A percentile compares a stretch with the other conserved stretches of the same genome.
phyloP scores from a whole-genome alignment of 371 early-diverging fungal species.

The Mucor ambiguus region DNA sequence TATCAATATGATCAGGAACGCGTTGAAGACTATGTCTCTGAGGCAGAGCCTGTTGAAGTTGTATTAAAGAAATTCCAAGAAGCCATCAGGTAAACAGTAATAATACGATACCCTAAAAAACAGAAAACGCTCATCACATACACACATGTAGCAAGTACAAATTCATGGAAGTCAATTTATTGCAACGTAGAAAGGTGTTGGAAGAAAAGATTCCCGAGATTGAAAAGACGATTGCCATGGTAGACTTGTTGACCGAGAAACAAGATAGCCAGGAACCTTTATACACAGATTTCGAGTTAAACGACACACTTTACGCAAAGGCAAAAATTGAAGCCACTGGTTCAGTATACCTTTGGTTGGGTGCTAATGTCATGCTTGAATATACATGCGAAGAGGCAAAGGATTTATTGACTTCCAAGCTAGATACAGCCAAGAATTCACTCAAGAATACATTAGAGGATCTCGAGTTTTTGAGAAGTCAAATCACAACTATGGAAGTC shows the following conservation, averaged over 20 bases:
- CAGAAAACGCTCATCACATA: neutral
- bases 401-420: constrained; percentile 77
- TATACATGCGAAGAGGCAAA: constrained; percentile 91
- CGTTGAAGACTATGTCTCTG: constrained; percentile 85
- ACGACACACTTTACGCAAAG: constrained; percentile 91
- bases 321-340: constrained; percentile 79
- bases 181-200: constrained; percentile 80
- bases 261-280: constrained; percentile 74
- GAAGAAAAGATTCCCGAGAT: constrained; percentile 97
- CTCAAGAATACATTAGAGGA: constrained; percentile 83
- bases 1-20: constrained; percentile 62
- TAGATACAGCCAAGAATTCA: constrained; percentile 71
- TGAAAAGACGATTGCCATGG: constrained; percentile 88
- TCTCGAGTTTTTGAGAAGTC: constrained; percentile 91
- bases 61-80: constrained; percentile 92
- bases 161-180: constrained; percentile 92
- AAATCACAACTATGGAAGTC: constrained; percentile 99
- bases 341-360: constrained; percentile 93
- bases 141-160: constrained; percentile 83
- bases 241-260: constrained; percentile 71
- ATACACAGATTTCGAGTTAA: constrained; percentile 87
- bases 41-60: constrained; percentile 73
- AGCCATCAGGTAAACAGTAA: constrained; percentile 73
- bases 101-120: neutral
- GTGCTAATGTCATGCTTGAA: constrained; percentile 97